Evolutionary conservation across 768 basidiomycete species (phyloP).

Genomic region (Lyophyllum shimeji): DNA sequence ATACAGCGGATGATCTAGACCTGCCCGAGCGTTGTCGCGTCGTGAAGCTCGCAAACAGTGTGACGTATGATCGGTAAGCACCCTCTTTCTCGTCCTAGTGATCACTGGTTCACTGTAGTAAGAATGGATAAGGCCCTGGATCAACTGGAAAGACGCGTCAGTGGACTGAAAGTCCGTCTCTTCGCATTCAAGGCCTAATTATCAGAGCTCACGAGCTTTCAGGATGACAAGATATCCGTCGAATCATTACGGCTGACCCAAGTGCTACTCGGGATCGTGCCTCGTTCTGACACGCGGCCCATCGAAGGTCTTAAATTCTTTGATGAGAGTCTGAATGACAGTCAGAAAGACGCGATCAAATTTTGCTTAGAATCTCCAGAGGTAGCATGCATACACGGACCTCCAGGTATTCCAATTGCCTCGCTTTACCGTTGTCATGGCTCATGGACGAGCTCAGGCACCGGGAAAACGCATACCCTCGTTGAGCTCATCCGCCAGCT

Average conservation of each 20-base stretch:
- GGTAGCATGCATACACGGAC: slow-evolving; percentile 93
- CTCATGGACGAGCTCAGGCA: slow-evolving; percentile 43
- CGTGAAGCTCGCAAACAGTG: slow-evolving; percentile 88
- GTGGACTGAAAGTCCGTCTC: slow-evolving; percentile 13
- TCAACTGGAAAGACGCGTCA: slow-evolving; percentile 51
- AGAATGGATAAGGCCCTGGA: slow-evolving; percentile 89
- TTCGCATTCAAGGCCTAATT: background rate
- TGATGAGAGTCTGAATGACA: slow-evolving; percentile 74
- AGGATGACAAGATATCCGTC: slow-evolving; percentile 41
- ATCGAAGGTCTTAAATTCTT: slow-evolving; percentile 59
- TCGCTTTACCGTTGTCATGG: background rate
- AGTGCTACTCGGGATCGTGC: slow-evolving; percentile 69
- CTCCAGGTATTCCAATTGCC: slow-evolving; percentile 65
- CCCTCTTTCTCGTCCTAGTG: background rate
- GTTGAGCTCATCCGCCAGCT: slow-evolving; percentile 92
- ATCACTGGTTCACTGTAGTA: background rate
- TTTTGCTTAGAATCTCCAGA: slow-evolving; percentile 82
- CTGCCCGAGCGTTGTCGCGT: slow-evolving; percentile 83
- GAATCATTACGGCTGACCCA: slow-evolving; percentile 54
- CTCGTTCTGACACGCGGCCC: slow-evolving; percentile 38
- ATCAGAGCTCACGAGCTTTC: slow-evolving; percentile 15
- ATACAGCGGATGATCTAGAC: slow-evolving; percentile 65
- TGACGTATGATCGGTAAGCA: slow-evolving; percentile 81
- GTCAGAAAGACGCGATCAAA: slow-evolving; percentile 80
- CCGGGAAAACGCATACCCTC: slow-evolving; percentile 95